phyloP scores from a whole-genome alignment of 2,329 filamentous ascomycete species.

The Fusarium albosuccineum region DNA sequence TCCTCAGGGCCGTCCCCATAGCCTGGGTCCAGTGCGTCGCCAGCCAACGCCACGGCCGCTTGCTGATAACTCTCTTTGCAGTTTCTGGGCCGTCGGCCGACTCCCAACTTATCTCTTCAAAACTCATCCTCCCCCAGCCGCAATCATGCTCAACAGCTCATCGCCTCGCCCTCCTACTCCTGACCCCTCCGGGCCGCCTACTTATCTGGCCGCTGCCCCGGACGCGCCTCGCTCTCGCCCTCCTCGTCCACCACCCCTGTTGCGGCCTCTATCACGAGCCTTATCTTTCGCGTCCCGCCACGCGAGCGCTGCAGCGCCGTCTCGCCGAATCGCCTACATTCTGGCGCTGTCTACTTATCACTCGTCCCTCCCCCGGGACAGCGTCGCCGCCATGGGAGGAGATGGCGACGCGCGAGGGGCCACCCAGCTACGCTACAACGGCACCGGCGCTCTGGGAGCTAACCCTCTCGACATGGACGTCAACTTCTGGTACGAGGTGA shows the following conservation, averaged over 20 bases:
- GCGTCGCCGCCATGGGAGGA: constrained; percentile 38
- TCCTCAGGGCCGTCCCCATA: not conserved
- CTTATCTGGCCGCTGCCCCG: constrained; percentile 7
- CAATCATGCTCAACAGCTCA: constrained; percentile 1
- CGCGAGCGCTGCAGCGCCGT: not conserved
- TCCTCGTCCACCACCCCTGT: not conserved
- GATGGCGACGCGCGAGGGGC: constrained; percentile 59
- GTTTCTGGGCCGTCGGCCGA: constrained; percentile 12
- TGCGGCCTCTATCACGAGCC: not conserved
- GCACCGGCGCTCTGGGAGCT: constrained; percentile 73
- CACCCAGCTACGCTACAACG: constrained; percentile 70
- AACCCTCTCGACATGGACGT: constrained; percentile 76
- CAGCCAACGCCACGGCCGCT: constrained; percentile 11
- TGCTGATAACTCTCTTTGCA: constrained; percentile 12
- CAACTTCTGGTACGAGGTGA: constrained; percentile 82
- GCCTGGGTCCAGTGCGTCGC: constrained; percentile 21
- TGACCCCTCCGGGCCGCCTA: constrained; percentile 5
- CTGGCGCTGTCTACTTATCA: not conserved
- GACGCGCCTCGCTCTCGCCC: not conserved
- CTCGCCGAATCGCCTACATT: no score
- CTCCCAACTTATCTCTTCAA: constrained; percentile 4
- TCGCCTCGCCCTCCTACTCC: not conserved
- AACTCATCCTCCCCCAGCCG: not conserved
- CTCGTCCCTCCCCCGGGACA: constrained; percentile 32
- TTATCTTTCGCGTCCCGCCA: not conserved